phyloP scores from a whole-genome alignment of 2,329 filamentous ascomycete species.

The Pestalotiopsis sp. region DNA sequence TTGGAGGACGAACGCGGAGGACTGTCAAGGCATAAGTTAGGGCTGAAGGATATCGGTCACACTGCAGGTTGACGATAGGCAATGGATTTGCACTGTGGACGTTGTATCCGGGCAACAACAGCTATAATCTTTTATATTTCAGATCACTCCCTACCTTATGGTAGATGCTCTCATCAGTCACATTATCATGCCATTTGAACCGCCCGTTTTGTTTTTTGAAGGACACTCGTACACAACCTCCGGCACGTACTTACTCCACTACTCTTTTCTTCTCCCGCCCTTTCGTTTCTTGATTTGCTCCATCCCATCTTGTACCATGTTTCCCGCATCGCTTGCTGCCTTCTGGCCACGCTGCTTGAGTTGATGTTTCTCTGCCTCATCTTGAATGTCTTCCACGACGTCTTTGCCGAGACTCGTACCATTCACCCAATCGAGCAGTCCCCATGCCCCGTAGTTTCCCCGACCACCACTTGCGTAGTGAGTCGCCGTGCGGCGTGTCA shows the following conservation, averaged over 20 bases:
- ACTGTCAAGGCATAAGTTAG: no score
- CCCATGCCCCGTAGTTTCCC: slow-evolving; percentile 66
- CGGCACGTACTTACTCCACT: neutral
- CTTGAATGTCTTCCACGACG: slow-evolving; percentile 55
- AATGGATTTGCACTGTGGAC: no score
- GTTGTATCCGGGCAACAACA: no score
- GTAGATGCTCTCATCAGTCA: no score
- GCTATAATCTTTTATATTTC: no score
- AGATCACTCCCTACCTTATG: no score
- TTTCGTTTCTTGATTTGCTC: slow-evolving; percentile 32
- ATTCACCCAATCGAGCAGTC: slow-evolving; percentile 63
- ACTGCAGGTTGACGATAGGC: no score
- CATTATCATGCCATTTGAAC: no score
- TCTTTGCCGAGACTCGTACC: slow-evolving; percentile 58
- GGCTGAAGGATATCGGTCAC: no score
- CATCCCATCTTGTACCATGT: slow-evolving; percentile 36
- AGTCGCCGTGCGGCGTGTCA: slow-evolving; percentile 45
- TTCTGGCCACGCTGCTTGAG: slow-evolving; percentile 43
- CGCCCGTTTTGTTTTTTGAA: no score
- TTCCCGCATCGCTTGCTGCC: slow-evolving; percentile 34
- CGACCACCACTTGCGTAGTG: slow-evolving; percentile 60
- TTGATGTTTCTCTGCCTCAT: slow-evolving; percentile 58
- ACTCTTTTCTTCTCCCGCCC: slow-evolving; percentile 25
- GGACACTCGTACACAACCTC: no score
- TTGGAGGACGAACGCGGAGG: no score